Conservation (phyloP, 1,139 yeast genomes). For the Candida gigantensis region DNA sequence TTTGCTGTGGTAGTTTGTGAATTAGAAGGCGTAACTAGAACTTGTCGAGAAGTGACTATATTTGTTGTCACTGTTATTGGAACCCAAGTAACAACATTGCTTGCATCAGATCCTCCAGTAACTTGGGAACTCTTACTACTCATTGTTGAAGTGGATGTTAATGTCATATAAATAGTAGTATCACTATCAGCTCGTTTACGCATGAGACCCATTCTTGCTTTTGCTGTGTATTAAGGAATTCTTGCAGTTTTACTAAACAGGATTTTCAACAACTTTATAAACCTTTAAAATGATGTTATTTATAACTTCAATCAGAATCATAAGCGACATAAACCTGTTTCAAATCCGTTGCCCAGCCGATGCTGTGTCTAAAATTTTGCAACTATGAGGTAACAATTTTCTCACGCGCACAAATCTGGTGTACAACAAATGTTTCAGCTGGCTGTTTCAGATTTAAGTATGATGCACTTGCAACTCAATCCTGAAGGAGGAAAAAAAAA, state of each 20-base stretch:
- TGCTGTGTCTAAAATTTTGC: too few relatives aligned
- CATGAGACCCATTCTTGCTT: constrained; percentile 1
- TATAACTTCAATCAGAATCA: constrained; percentile 1
- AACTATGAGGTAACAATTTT: too few relatives aligned
- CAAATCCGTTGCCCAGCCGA: neutral
- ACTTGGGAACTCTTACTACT: neutral
- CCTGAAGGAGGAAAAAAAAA: neutral
- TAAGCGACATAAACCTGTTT: constrained; percentile 1
- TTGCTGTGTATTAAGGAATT: too few relatives aligned
- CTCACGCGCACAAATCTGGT: neutral
- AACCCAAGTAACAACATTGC: constrained; percentile 1
- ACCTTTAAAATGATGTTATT: neutral
- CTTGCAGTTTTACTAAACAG: too few relatives aligned
- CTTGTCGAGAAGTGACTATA: constrained; percentile 4
- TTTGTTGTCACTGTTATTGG: constrained; percentile 1
- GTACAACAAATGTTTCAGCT: neutral
- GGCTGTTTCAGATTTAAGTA: neutral
- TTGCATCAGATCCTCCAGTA: neutral
- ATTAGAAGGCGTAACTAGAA: neutral
- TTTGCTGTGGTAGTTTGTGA: neutral
- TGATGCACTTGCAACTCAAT: neutral
- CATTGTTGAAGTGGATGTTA: constrained; percentile 9
- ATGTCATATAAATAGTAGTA: constrained; percentile 18
- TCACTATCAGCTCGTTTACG: constrained; percentile 12
- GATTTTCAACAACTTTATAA: too few relatives aligned